Base-by-base conservation (phyloP, 2,329 filamentous ascomycete species). In the Neonectria sp. region DNA sequence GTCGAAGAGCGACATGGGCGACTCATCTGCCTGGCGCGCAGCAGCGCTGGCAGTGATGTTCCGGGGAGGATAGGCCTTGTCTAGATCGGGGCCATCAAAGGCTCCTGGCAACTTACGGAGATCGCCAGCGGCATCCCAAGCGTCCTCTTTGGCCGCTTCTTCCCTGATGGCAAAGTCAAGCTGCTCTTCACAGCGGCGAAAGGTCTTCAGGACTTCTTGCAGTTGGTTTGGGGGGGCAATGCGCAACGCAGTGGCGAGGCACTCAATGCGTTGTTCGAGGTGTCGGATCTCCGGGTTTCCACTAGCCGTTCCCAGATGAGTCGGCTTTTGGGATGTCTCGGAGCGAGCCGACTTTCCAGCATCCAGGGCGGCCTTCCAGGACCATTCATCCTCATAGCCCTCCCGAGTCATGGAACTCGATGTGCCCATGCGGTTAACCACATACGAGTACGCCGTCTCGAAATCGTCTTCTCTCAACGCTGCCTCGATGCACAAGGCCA, bases 381-480 rank as follows among this genome's bases (percentile, higher is more conserved):
- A 92, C 79, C 92, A 91, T 65, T 92, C 87, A 71, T 94, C 92
- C 15, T 80, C 75, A 21, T 64, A 61, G 24, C 69, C 71, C 25
- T 56, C 51, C 4, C 49, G 11, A 3, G 15, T 74, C 57, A 5
- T 66, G 61, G 58, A 37, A 13, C 45, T 52, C 8, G 75, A 67
- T 11, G 75, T 66, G 8, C 86, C 84, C 0, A 96, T 84, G 25
- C 92, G 89, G 75, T 90, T 94, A 53, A 94, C 88, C 2, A 95
- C 91, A 76, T 93, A 95, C 0, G 93, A 95, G 78, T 95, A 96
- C 12, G 93, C 93, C 0, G 93, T 96, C 77, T 97, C 94, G 68
- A 96, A 96, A 77, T 90, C 94, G 69, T 95, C 91, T 76, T 95
- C 93, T 11, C 86, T 85, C 1, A 96, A 85, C 13, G 93, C 92